phyloP scores from a whole-genome alignment of 139 green algal genomes.

The Nannochloris sp. region DNA sequence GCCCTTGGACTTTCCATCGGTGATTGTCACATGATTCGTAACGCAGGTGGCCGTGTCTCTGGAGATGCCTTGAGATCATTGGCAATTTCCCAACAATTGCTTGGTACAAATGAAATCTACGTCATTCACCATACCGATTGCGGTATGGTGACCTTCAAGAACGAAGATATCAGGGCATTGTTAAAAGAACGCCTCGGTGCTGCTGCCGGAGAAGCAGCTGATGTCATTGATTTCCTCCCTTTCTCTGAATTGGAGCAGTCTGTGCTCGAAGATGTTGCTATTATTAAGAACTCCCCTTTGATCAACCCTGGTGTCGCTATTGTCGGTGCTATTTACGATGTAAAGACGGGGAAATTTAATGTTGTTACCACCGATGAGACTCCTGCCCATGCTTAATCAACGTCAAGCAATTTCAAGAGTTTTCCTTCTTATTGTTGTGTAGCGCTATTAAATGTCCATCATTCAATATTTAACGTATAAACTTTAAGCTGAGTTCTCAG shows the following conservation, averaged over 20 bases:
- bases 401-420: too few species aligned
- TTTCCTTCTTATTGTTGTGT: too few species aligned
- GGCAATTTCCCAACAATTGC: slow-evolving; percentile 53
- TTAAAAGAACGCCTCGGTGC: slow-evolving; percentile 38
- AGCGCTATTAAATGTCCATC: too few species aligned
- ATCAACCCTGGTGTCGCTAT: slow-evolving; percentile 21
- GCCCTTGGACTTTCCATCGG: slow-evolving; percentile 44
- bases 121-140: slow-evolving; percentile 68
- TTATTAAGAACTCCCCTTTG: slow-evolving; percentile 21
- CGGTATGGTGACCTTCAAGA: slow-evolving; percentile 30
- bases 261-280: slow-evolving; percentile 42
- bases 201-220: slow-evolving; percentile 19
- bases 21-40: slow-evolving; percentile 51
- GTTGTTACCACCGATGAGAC: too few species aligned
- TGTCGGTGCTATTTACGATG: slow-evolving; percentile 46
- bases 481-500: too few species aligned
- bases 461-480: too few species aligned
- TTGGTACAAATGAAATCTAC: slow-evolving; percentile 56
- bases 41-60: slow-evolving; percentile 50
- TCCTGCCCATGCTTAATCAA: too few species aligned
- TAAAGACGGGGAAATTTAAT: slow-evolving; percentile 31
- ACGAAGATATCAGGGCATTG: slow-evolving; percentile 22
- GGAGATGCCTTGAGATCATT: slow-evolving; percentile 50
- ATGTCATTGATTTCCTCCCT: slow-evolving; percentile 34
- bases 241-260: slow-evolving; percentile 36